Base-by-base conservation (phyloP, 192 early-diverging fungal species). In the Backusella psychrophila region DNA sequence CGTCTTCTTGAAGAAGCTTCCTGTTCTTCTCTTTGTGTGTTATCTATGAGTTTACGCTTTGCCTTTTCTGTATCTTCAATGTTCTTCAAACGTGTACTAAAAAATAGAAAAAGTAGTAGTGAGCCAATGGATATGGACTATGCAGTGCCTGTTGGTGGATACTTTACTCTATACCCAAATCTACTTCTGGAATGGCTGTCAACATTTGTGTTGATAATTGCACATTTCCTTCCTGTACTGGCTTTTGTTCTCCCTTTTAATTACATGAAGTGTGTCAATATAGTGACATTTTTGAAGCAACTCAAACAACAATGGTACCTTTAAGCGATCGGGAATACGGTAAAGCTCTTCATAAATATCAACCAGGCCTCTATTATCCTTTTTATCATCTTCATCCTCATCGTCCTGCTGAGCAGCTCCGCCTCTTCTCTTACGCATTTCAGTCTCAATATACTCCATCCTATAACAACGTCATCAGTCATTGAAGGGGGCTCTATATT, bases 181-280 rank as follows among this genome's bases (percentile, higher is more conserved):
- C 94, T 9, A 96, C 93, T 78, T 96, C 95, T 8, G 95, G 96
- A 73, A 98, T 96, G 4, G 94, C 94, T 6, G 94, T 95, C 38
- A 98, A 78, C 94, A 98, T 96, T 12, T 91, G 88, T 19, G 94
- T 88, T 4, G 95, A 95, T 35, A 94, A 84, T 31, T 95, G 91
- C 6, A 95, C 94, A 72, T 93, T 96, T 14, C 95, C 96, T 75
- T 98, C 95, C 11, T 86, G 84, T 36, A 94, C 88, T 1, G 91
- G 92, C 71, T 91, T 90, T 49, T 83, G 76, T 31, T 85, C 86
- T 35, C 89, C 83, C 84, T 87, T 44, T 33, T 33, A 1, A 33
- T 33, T 33, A 33, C 33, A 33, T 31, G 29, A 12, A 4, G 0
- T 11, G 1, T 26, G 21, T 63, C 26, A 23, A 31, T 63, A 19